These are phyloP conservation scores for Gracilaria caudata DNA, from an alignment of 23 red algal genomes.

Conservation along the genomic window DNA sequence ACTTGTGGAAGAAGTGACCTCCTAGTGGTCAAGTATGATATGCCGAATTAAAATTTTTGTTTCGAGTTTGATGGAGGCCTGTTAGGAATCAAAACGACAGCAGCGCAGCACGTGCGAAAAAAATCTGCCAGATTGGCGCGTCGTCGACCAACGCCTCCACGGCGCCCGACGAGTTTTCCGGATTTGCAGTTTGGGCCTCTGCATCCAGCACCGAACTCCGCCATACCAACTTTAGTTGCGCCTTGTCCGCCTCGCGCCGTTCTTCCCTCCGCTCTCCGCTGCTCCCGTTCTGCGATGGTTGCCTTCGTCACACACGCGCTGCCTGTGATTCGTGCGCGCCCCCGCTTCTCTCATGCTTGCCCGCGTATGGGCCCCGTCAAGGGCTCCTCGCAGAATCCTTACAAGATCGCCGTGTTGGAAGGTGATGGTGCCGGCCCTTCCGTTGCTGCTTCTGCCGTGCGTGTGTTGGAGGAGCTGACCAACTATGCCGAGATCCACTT, in stretches of 20 bases:
- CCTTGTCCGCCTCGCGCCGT: background rate
- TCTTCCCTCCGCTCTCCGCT: background rate
- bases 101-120: constrained; percentile 19
- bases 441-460: constrained; percentile 62
- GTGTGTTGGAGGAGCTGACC: constrained; percentile 70
- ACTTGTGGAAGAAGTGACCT: no score
- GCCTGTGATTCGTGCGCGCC: background rate
- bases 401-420: constrained; percentile 77
- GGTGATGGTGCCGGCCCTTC: constrained; percentile 86
- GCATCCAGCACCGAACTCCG: background rate
- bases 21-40: no score
- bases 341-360: background rate
- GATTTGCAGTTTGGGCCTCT: no score
- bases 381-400: constrained; percentile 69
- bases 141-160: background rate
- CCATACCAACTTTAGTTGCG: background rate
- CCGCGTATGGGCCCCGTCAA: constrained; percentile 40
- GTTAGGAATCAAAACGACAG: no score
- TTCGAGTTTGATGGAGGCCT: no score
- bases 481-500: constrained; percentile 81
- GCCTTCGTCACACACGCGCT: constrained; percentile 25
- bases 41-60: no score
- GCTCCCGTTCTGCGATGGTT: background rate
- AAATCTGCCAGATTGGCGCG: constrained; percentile 8
- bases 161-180: no score